Evolutionary conservation across 257 asterid species (phyloP).

Genomic region (Solanum pennellii): DNA sequence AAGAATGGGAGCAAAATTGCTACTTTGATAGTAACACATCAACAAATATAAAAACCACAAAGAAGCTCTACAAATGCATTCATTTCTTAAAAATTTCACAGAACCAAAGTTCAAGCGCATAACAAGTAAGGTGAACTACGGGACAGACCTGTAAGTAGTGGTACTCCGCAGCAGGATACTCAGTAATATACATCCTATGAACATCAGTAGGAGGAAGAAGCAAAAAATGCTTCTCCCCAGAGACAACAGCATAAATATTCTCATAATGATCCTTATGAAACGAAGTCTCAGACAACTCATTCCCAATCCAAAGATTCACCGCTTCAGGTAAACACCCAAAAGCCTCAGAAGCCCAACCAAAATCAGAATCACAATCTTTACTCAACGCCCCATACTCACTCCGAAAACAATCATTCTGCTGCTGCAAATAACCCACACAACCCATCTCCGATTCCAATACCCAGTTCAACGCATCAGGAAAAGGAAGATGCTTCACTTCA

Average conservation of each 20-base stretch:
- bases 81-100: background rate
- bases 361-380: slow-evolving; percentile 48
- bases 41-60: background rate
- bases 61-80: background rate
- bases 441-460: slow-evolving; percentile 25
- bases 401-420: slow-evolving; percentile 89
- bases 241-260: slow-evolving; percentile 70
- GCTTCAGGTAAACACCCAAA: slow-evolving; percentile 81
- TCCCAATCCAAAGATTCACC: slow-evolving; percentile 88
- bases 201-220: slow-evolving; percentile 85
- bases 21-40: background rate
- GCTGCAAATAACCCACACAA: slow-evolving; percentile 64
- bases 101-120: background rate
- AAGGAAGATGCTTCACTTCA: slow-evolving; percentile 42
- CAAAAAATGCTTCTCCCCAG: slow-evolving; percentile 71
- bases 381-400: slow-evolving; percentile 51
- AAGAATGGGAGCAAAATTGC: background rate
- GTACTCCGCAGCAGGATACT: slow-evolving; percentile 63
- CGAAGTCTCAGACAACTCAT: slow-evolving; percentile 51
- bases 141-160: slow-evolving; percentile 50
- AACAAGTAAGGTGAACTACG: too few relatives aligned
- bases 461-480: slow-evolving; percentile 40
- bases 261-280: slow-evolving; percentile 90
- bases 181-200: slow-evolving; percentile 73
- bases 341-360: slow-evolving; percentile 74